phyloP scores from a whole-genome alignment of 192 early-diverging fungal species.

The Coemansia sp. region DNA sequence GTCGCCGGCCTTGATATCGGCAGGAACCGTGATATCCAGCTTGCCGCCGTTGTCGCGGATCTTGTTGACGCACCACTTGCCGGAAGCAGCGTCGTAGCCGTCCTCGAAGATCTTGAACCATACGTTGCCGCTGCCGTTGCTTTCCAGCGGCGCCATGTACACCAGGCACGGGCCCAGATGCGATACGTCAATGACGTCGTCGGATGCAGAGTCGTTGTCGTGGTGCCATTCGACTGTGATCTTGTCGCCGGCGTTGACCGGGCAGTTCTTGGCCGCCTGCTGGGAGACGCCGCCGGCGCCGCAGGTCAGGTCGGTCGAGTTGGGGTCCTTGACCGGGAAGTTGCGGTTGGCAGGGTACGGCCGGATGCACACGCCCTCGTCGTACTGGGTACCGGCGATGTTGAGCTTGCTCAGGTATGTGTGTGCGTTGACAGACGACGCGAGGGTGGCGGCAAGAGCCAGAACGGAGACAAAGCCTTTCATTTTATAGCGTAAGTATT shows the following conservation, averaged over 20 bases:
- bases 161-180: constrained; percentile 19
- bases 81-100: constrained; percentile 3
- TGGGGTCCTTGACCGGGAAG: constrained; percentile 10
- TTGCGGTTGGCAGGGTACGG: constrained; percentile 12
- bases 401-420: constrained; percentile 17
- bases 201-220: constrained; percentile 9
- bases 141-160: constrained; percentile 13
- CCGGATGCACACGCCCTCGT: constrained; percentile 18
- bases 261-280: constrained; percentile 12
- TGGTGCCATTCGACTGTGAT: constrained; percentile 14
- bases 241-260: constrained; percentile 12
- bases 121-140: constrained; percentile 12
- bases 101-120: constrained; percentile 24
- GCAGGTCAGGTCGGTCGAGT: constrained; percentile 16
- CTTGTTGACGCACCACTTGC: constrained; percentile 14
- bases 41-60: constrained; percentile 10
- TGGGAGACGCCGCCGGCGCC: constrained; percentile 1
- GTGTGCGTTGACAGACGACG: constrained; percentile 9
- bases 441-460: constrained; percentile 3
- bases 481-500: background rate
- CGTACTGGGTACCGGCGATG: constrained; percentile 11
- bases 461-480: constrained; percentile 4
- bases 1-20: constrained; percentile 15
- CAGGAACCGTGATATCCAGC: constrained; percentile 9
- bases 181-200: constrained; percentile 1